Base-by-base conservation (phyloP, 2,329 filamentous ascomycete species). In the Scolecobasidium constrictum region DNA sequence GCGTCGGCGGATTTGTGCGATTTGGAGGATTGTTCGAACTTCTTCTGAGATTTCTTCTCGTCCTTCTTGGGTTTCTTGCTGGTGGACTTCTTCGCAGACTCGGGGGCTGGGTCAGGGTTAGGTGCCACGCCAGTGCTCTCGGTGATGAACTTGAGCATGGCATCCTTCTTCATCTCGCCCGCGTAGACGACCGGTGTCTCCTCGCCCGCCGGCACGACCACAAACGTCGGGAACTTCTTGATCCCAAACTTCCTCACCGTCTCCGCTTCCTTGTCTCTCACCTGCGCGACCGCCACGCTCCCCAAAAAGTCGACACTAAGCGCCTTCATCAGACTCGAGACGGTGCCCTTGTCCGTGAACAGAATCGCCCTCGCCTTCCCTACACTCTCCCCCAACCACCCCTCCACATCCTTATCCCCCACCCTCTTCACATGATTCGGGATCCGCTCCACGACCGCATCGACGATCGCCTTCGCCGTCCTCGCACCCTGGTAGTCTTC, bases 301-400 rank as follows among this genome's bases (percentile, higher is more conserved):
- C 81, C 87, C 19, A 92, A 71, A 62, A 90, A 98, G 58, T 96
- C 92, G 53, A 95, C 86, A 5, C 92, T 88, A 42, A 96, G 62
- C 47, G 86, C 81, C 60, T 83, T 84, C 49, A 95, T 66, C 18
- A 94, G 69, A 9, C 87, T 77, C 57, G 85, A 90, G 1, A 85
- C 90, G 4, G 83, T 81, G 17, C 87, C 86, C 68, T 96, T 98
- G 44, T 94, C 85, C 2, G 85, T 93, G 63, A 98, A 96, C 3
- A 98, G 68, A 23, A 98, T 78, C 0, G 84, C 88, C 68, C 94
- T 95, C 39, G 87, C 76, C 11, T 72, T 75, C 16, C 83, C 75
- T 46, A 78, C 80, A 35, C 75, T 72, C 45, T 75, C 72, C 7
- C 67, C 65, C 39, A 95, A 62, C 74, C 90, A 98, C 11, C 67